Conservation (phyloP, 2,329 filamentous ascomycete species). For the Chaetomiaceae sp. region DNA sequence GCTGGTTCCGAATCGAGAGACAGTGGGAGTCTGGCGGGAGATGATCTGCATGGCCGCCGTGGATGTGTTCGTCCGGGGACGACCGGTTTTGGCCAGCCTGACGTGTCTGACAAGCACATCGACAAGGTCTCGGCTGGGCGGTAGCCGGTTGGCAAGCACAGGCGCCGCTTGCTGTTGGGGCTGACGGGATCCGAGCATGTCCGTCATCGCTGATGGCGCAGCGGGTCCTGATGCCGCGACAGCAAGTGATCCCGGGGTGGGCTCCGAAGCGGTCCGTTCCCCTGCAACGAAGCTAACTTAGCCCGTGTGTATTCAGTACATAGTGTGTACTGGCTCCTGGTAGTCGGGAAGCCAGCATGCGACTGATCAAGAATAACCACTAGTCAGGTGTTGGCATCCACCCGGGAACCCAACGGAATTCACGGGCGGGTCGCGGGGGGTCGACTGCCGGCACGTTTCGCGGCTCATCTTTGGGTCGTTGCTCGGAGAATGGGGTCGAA, state of each 20-base stretch:
- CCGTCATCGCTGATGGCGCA: constrained; percentile 21
- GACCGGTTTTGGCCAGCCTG: neutral
- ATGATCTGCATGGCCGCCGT: constrained; percentile 5
- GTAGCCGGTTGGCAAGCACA: neutral
- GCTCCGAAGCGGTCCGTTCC: constrained; percentile 12
- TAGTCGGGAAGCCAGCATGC: constrained; percentile 1
- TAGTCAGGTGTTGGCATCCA: constrained; percentile 1
- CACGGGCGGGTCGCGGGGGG: constrained; percentile 7
- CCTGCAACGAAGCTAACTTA: neutral
- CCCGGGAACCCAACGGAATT: neutral
- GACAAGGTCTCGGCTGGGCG: neutral
- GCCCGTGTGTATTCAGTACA: too few species aligned
- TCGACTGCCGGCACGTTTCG: neutral
- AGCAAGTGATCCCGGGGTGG: constrained; percentile 15
- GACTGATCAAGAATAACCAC: constrained; percentile 1
- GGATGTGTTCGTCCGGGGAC: neutral
- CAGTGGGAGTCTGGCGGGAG: neutral
- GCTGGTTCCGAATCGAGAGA: neutral
- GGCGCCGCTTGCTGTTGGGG: constrained; percentile 1
- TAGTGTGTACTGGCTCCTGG: too few species aligned
- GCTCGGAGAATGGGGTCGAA: neutral
- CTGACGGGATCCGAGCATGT: constrained; percentile 15
- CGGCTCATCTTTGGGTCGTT: constrained; percentile 1
- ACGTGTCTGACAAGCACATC: constrained; percentile 1
- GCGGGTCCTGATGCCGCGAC: constrained; percentile 13